A percentile compares a stretch with the other conserved stretches of the same genome.
phyloP scores from a whole-genome alignment of 2,329 filamentous ascomycete species.

The Alternaria postmessia region DNA sequence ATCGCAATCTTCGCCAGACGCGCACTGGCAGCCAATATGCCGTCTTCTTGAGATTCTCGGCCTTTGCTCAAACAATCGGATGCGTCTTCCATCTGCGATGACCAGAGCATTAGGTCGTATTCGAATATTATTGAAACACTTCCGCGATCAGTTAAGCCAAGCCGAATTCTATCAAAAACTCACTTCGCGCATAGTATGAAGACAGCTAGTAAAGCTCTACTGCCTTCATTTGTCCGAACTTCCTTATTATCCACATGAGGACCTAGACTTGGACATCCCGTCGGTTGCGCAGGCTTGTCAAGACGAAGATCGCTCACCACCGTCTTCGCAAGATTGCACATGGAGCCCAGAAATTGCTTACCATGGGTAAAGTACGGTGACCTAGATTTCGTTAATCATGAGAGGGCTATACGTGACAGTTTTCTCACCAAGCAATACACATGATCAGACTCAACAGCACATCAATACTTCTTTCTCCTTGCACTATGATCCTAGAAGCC shows the following conservation, averaged over 20 bases:
- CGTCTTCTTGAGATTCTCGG: conserved; percentile 60
- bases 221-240: conserved; percentile 58
- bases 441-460: conserved; percentile 30
- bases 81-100: conserved; percentile 66
- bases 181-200: conserved; percentile 57
- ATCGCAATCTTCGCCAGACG: conserved; percentile 43
- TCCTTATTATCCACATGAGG: conserved; percentile 8
- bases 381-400: conserved; percentile 13
- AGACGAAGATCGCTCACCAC: conserved; percentile 31
- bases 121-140: conserved; percentile 28
- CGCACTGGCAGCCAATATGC: conserved; percentile 56
- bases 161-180: conserved; percentile 2
- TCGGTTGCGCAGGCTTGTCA: conserved; percentile 20
- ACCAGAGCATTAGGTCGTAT: conserved; percentile 65
- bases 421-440: conserved; percentile 29
- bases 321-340: conserved; percentile 24
- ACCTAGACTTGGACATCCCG: conserved; percentile 15
- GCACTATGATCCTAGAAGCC: conserved; percentile 28
- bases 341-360: conserved; percentile 27
- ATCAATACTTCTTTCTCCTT: conserved; percentile 35
- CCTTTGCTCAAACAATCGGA: conserved; percentile 57
- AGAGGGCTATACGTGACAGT: background rate
- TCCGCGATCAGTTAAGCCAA: conserved; percentile 10
- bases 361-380: conserved; percentile 28
- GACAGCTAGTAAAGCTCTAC: conserved; percentile 59